phyloP scores from a whole-genome alignment of 495 filamentous ascomycete species.

The Paragyromitra xinjiangensis region DNA sequence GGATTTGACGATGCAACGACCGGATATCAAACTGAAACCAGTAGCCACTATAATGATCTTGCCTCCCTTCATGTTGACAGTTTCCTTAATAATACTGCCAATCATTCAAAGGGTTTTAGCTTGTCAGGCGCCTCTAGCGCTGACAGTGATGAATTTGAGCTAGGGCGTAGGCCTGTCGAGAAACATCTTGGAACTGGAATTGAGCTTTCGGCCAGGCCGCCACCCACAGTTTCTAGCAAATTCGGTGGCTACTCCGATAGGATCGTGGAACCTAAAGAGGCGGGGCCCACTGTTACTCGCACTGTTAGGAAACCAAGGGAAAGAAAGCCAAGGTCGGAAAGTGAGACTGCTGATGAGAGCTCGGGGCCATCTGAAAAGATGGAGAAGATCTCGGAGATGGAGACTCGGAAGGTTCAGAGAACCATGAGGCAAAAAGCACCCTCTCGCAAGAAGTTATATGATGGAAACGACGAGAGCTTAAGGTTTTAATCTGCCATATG shows the following conservation, averaged over 20 bases:
- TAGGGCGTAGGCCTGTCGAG: conserved; percentile 8
- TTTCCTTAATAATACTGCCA: not conserved
- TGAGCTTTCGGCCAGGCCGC: conserved; percentile 32
- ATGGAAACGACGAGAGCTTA: conserved; percentile 36
- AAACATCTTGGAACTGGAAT: conserved; percentile 44
- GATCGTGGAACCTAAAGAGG: conserved; percentile 33
- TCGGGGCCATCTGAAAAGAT: conserved; percentile 26
- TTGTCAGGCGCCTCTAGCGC: not conserved
- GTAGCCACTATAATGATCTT: conserved; percentile 26
- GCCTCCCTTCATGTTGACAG: conserved; percentile 24
- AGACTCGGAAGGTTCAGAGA: conserved; percentile 29
- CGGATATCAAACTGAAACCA: not conserved
- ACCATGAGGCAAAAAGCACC: conserved; percentile 48
- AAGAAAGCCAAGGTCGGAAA: conserved; percentile 12
- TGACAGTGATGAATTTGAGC: conserved; percentile 14
- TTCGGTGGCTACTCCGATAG: conserved; percentile 29
- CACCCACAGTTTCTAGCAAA: conserved; percentile 14
- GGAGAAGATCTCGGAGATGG: conserved; percentile 33
- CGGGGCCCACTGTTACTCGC: conserved; percentile 11
- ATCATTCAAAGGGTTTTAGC: not conserved
- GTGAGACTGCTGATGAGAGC: conserved; percentile 14
- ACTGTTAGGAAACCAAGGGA: conserved; percentile 33
- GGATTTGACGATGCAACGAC: not conserved
- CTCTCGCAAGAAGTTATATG: conserved; percentile 16
- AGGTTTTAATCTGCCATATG: conserved; percentile 18